Evolutionary conservation across 2,329 filamentous ascomycete genomes (phyloP), one percentile per base, ranked within the genome.

Genomic region (Rutstroemia sp.): DNA sequence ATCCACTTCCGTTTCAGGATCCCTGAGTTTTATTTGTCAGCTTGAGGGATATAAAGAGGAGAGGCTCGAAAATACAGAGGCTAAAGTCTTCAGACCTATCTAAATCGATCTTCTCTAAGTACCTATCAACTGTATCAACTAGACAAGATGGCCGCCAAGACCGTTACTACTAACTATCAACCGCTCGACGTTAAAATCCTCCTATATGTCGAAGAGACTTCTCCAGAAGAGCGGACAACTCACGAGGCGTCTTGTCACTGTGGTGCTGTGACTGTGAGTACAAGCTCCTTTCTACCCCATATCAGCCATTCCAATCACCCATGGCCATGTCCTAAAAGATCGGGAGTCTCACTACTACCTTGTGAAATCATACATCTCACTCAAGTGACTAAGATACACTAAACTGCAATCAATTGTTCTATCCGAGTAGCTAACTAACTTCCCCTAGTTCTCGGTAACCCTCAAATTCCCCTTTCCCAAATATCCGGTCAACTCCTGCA

Each of bases 191-290:
- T 44, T 4, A 45, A 38, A 9, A 45, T 49, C 19, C 17, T 53
- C 14, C 7, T 12, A 7, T 39, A 17, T 4, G 61, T 60, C 2
- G 58, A 62, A 23, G 51, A 58, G n/a, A 62, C 61, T 30, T 56
- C 56, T 1, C 40, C 48, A 34, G 49, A 49, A 14, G 48, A 64
- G 27, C 51, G 56, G 5, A 57, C 57, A 19, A 75, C 73, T 14
- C 79, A 81, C 66, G 74, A 78, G 16, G 79, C 76, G 65, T 79
- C 76, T 67, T 83, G 79, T 70, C 79, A 81, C 65, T 82, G 79
- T 67, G 75, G 72, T 16, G 72, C 73, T 51, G 77, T 78, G 60
- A 17, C 52, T 17, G 52, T 55, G 39, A 38, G 50, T 50, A 8
- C 23, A 8, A 23, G 3, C 23, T 3, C 3, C 23, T 23, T 3